A percentile compares a stretch with the other conserved stretches of the same genome.
These are phyloP conservation scores for Geosmithia morbida DNA, from an alignment of 2,329 filamentous ascomycete species.

Conservation along the genomic window DNA sequence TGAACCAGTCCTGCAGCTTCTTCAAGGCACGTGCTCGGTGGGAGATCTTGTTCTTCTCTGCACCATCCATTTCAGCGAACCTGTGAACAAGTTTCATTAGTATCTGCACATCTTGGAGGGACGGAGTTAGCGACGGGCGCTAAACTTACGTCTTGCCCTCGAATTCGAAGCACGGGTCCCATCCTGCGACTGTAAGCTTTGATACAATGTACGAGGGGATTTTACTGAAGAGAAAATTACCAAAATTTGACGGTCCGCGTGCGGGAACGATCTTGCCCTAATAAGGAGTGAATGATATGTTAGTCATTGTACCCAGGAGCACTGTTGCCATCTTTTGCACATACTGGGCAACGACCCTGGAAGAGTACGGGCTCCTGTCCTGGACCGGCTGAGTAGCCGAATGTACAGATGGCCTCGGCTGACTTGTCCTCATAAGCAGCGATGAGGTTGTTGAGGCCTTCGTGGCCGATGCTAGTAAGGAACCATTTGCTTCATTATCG, in stretches of 20 bases:
- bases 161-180: constrained; percentile 95
- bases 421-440: constrained; percentile 81
- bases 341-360: constrained; percentile 73
- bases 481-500: constrained; percentile 69
- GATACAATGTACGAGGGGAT: not conserved
- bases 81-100: constrained; percentile 19
- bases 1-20: constrained; percentile 75
- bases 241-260: constrained; percentile 69
- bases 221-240: constrained; percentile 33
- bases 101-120: not conserved
- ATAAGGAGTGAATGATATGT: not conserved
- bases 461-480: constrained; percentile 65
- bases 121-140: not conserved
- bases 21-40: constrained; percentile 78
- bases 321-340: constrained; percentile 8
- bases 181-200: constrained; percentile 41
- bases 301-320: not conserved
- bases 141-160: constrained; percentile 59
- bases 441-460: constrained; percentile 80
- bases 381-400: constrained; percentile 79
- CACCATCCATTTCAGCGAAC: constrained; percentile 88
- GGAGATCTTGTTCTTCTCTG: constrained; percentile 80
- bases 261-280: constrained; percentile 69
- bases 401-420: constrained; percentile 88
- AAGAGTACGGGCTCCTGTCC: constrained; percentile 76